These are phyloP conservation scores for Dissophora globulifera DNA, from an alignment of 192 early-diverging fungal genomes.

Conservation along the genomic window DNA sequence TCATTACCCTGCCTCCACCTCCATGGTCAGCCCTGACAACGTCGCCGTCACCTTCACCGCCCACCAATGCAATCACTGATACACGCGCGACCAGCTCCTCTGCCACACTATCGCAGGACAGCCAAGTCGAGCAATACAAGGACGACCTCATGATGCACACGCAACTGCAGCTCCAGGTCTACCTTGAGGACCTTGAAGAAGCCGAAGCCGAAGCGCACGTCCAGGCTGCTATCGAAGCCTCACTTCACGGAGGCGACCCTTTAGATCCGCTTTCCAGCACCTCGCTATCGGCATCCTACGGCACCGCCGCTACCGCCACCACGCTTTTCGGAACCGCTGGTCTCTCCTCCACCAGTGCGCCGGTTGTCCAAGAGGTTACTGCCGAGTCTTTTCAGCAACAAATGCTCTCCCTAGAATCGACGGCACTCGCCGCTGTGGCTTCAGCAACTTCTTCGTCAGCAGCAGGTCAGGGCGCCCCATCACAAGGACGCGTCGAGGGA, in stretches of 20 bases:
- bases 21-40: neutral
- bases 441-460: neutral
- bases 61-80: neutral
- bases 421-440: slow-evolving; percentile 3
- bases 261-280: neutral
- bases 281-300: no score
- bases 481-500: slow-evolving; percentile 2
- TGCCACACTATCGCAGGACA: neutral
- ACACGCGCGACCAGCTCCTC: neutral
- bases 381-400: slow-evolving; percentile 21
- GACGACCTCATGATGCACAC: slow-evolving; percentile 25
- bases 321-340: neutral
- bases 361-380: neutral
- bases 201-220: slow-evolving; percentile 28
- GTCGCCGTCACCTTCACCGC: neutral
- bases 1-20: neutral
- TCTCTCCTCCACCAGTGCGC: no score
- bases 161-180: slow-evolving; percentile 34
- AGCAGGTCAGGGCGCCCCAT: no score
- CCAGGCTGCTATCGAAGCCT: slow-evolving; percentile 14
- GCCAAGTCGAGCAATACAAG: slow-evolving; percentile 12
- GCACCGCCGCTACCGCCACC: no score
- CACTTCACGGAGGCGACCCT: neutral
- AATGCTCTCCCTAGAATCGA: slow-evolving; percentile 32
- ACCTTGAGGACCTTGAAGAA: slow-evolving; percentile 38